Evolutionary conservation across 73 alveolate species (phyloP), one percentile per base, ranked within the genome.

Genomic region (Uronychia setigera): DNA sequence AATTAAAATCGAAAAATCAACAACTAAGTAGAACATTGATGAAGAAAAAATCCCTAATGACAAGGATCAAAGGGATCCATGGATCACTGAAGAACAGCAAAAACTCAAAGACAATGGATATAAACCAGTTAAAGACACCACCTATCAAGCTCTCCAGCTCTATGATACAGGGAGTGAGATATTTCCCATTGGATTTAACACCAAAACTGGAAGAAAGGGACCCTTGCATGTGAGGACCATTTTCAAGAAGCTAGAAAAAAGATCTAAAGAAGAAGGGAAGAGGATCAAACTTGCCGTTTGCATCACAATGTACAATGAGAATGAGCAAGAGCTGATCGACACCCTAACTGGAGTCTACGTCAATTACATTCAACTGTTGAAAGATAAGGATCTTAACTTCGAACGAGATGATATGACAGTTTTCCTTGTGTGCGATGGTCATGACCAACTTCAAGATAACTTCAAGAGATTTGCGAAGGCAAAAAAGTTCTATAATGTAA

Each of bases 291-390:
- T 78, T 1, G 89, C 94, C n/a, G 60, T 82, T 33, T 88, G 94
- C 35, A 83, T 88, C 28, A 82, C 91, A 27, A 88, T 88, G 94
- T 88, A 82, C 83, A 81, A 88, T 34, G 94, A 88, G 77, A 58
- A 85, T 59, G 80, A 58, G 82, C 27, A 80, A 28, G 92, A 77
- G 28, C 82, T 78, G 5, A 31, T 26, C 32, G 81, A 76, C 32
- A 76, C 81, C 28, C 59, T 76, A 5, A 30, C 35, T 5, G 81
- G 81, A 1, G 59, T 76, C 1, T 76, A 9, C 59, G 31, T 5
- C 59, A 76, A 76, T 5, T 76, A 32, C 32, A 76, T 76, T 26
- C 59, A 28, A 5, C 46, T 29, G 59, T 58, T 29, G 5, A 31
- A 76, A 30, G 1, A 31, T 28, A 32, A 76, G 58, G 67, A 46